A percentile compares a stretch with the other conserved stretches of the same genome.
Conservation (phyloP, 2,329 filamentous ascomycete species). For the Aspergillus pseudoviridinutans region DNA sequence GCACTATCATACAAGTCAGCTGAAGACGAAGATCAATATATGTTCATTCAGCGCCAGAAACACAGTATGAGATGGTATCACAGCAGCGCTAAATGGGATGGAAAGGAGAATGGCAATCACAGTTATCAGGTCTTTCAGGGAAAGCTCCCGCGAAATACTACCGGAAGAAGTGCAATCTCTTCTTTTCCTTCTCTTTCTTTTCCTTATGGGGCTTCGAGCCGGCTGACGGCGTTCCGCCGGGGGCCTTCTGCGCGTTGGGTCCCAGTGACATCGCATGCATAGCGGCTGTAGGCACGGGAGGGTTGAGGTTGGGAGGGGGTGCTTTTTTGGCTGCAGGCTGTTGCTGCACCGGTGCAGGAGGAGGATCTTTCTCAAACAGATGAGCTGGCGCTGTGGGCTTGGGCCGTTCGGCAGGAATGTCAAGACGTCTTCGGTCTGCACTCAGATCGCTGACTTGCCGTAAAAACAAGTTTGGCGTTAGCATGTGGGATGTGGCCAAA, state of each 20-base stretch:
- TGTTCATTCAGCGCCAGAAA: constrained; percentile 3
- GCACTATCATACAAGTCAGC: neutral
- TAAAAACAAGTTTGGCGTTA: constrained; percentile 77
- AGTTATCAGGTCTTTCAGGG: neutral
- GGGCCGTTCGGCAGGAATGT: constrained; percentile 76
- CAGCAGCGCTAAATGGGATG: constrained; percentile 24
- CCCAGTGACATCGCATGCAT: constrained; percentile 37
- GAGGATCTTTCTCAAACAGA: constrained; percentile 69
- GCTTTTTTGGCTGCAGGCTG: constrained; percentile 23
- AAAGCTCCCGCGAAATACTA: constrained; percentile 9
- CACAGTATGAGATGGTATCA: constrained; percentile 33
- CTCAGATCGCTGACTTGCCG: constrained; percentile 78
- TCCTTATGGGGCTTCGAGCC: constrained; percentile 36
- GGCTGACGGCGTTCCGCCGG: constrained; percentile 13
- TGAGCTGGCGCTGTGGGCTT: constrained; percentile 79
- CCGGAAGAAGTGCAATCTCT: constrained; percentile 57
- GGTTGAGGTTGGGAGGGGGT: constrained; percentile 20
- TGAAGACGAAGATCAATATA: neutral
- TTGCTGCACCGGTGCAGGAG: constrained; percentile 45
- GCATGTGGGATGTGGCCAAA: constrained; percentile 86
- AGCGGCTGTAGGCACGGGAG: constrained; percentile 27
- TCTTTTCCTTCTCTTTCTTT: constrained; percentile 45
- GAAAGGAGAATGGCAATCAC: constrained; percentile 8
- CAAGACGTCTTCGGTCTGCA: constrained; percentile 68
- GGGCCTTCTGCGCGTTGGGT: constrained; percentile 37